Base-by-base conservation (phyloP, 2,329 filamentous ascomycete genomes). In the Phialophora tarda region DNA sequence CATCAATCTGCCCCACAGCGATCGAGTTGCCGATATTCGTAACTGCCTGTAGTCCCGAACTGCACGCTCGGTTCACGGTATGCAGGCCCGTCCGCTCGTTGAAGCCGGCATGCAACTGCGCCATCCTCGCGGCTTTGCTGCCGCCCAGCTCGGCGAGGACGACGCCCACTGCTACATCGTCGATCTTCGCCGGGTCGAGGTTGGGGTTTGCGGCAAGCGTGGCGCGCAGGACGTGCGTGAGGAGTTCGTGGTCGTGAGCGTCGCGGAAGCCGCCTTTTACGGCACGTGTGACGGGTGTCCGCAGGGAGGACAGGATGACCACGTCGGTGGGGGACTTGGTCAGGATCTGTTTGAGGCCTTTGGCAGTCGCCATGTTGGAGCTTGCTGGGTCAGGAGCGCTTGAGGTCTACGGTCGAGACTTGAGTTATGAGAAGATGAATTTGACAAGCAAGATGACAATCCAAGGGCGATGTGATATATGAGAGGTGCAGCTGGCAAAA, bases 111-210 rank as follows among this genome's bases (percentile, higher is more conserved):
- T 96, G 91, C 79, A 93, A 90, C 73, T 94, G 86, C 53, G 92
- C 92, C 91, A 96, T 96, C 71, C 93, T 91, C 1, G 91, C 92
- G 0, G 93, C 93, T 82, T 97, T 97, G 72, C 87, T 89, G 65
- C 93, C 93, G 71, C 93, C 93, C 14, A 97, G 89, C 78, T 97
- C 93, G 30, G 92, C 92, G 62, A 97, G 88, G 4, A 97, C 93
- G 38, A 92, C 93, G 71, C 93, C 94, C 63, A 97, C 89, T 69
- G 89, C 89, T 3, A 97, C 87, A 75, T 97, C 94, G 73, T 96
- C 84, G 71, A 94, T 88, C 55, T 84, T 80, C 2, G 85, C 79
- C 0, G 91, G 87, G 73, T 91, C 86, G 67, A 95, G 86, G 72
- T 88, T 87, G 1, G 92, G 90, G 75, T 90, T 89, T 48, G 88